Evolutionary conservation across 176 grass and related monocot species (phyloP).

Genomic region (Alopecurus myosuroides): DNA sequence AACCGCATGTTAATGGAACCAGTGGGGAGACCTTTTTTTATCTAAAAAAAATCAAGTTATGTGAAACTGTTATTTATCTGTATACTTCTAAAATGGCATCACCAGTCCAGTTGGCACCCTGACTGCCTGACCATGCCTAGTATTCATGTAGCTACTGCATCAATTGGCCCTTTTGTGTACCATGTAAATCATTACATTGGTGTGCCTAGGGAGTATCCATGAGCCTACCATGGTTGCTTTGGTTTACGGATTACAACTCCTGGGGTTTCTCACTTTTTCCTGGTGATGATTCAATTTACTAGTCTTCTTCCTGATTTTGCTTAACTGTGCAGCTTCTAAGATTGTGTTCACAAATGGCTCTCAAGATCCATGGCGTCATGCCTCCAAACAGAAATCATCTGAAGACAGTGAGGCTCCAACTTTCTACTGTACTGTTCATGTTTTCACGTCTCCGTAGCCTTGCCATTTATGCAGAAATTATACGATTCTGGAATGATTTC

Average conservation of each 20-base stretch:
- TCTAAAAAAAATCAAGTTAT: neutral
- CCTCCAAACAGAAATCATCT: constrained; percentile 87
- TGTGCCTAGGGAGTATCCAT: neutral
- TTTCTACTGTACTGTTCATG: constrained; percentile 8
- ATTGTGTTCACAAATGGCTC: constrained; percentile 91
- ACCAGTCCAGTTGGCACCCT: neutral
- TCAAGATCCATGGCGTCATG: constrained; percentile 95
- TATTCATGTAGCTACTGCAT: neutral
- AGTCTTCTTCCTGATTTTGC: neutral
- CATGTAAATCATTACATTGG: neutral
- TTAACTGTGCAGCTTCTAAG: constrained; percentile 55
- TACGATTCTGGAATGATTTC: neutral
- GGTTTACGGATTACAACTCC: neutral
- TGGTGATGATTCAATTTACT: neutral
- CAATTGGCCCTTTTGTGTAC: neutral
- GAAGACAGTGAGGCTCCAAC: constrained; percentile 50
- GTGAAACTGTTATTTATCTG: neutral
- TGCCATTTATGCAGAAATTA: neutral
- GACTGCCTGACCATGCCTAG: neutral
- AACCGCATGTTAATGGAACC: too few relatives aligned
- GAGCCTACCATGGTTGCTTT: neutral
- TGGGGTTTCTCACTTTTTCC: neutral
- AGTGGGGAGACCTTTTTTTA: too few relatives aligned
- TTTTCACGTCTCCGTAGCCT: neutral
- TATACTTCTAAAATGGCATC: neutral